A percentile compares a stretch with the other conserved stretches of the same genome.
These are phyloP conservation scores for Allium fistulosum DNA, from an alignment of 106 monocot species.

Conservation along the genomic window DNA sequence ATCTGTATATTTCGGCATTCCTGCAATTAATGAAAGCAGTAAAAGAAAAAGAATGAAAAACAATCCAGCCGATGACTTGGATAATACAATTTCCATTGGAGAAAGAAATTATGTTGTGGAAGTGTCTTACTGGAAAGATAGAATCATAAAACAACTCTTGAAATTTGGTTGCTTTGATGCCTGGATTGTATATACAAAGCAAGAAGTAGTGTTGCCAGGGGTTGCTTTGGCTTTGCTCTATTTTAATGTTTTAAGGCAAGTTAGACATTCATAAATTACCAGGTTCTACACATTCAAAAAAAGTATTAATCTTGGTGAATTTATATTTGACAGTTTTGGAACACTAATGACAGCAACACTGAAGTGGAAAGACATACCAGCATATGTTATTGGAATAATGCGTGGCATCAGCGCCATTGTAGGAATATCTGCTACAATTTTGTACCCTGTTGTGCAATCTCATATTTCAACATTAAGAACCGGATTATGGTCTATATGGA, in stretches of 20 bases:
- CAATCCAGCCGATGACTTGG: slow-evolving; percentile 5
- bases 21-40: slow-evolving; percentile 40
- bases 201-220: slow-evolving; percentile 82
- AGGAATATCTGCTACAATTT: slow-evolving; percentile 69
- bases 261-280: background rate
- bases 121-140: slow-evolving; percentile 14
- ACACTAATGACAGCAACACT: slow-evolving; percentile 90
- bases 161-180: slow-evolving; percentile 43
- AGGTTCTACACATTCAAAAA: background rate
- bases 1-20: slow-evolving; percentile 70
- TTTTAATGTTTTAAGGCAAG: slow-evolving; percentile 69
- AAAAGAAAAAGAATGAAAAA: slow-evolving; percentile 11
- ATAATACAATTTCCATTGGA: background rate
- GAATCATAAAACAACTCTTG: slow-evolving; percentile 21
- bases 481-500: slow-evolving; percentile 94
- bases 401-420: slow-evolving; percentile 69
- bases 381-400: slow-evolving; percentile 73
- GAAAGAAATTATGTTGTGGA: slow-evolving; percentile 6
- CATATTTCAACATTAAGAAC: slow-evolving; percentile 64
- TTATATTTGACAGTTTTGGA: slow-evolving; percentile 63
- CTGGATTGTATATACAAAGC: slow-evolving; percentile 64
- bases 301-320: background rate
- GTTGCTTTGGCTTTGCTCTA: slow-evolving; percentile 70
- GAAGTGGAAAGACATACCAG: slow-evolving; percentile 85
- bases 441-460: slow-evolving; percentile 70